phyloP scores from a whole-genome alignment of 345 rosid genomes.

The Heritiera littoralis region DNA sequence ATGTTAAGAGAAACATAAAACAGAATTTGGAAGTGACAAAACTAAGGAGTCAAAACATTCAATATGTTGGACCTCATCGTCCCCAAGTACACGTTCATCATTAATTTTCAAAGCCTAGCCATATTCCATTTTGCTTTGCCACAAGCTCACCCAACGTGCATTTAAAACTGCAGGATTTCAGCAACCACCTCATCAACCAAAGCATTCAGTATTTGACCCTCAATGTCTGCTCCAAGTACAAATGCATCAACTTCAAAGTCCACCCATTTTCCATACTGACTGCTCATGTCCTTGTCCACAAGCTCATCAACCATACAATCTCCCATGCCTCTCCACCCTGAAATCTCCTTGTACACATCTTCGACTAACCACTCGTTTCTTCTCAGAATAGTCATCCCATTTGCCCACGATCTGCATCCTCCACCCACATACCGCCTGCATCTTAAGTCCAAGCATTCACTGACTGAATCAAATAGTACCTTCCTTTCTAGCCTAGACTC shows the following conservation, averaged over 20 bases:
- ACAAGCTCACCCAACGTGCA: constrained; percentile 64
- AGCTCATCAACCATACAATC: constrained; percentile 91
- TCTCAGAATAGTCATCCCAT: constrained; percentile 52
- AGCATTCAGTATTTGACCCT: constrained; percentile 49
- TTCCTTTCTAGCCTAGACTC: constrained; percentile 56
- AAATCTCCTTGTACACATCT: constrained; percentile 72
- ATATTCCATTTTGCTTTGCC: constrained; percentile 25
- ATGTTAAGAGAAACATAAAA: not conserved
- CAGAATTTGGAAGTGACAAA: not conserved
- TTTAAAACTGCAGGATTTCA: constrained; percentile 41
- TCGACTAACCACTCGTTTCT: constrained; percentile 61
- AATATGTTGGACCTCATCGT: not conserved
- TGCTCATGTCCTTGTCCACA: constrained; percentile 90
- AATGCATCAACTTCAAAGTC: constrained; percentile 72
- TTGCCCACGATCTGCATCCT: constrained; percentile 54
- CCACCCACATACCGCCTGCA: constrained; percentile 53
- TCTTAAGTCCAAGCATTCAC: constrained; percentile 65
- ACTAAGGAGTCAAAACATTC: not conserved
- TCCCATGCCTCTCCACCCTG: constrained; percentile 61
- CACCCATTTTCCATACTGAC: constrained; percentile 75
- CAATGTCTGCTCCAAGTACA: constrained; percentile 58
- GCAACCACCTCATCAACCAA: constrained; percentile 66
- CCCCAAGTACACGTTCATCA: not conserved
- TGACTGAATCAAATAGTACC: constrained; percentile 67
- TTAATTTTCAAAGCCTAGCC: not conserved